phyloP scores from a whole-genome alignment of 257 asterid species.

The Solanum megistacrolobum region DNA sequence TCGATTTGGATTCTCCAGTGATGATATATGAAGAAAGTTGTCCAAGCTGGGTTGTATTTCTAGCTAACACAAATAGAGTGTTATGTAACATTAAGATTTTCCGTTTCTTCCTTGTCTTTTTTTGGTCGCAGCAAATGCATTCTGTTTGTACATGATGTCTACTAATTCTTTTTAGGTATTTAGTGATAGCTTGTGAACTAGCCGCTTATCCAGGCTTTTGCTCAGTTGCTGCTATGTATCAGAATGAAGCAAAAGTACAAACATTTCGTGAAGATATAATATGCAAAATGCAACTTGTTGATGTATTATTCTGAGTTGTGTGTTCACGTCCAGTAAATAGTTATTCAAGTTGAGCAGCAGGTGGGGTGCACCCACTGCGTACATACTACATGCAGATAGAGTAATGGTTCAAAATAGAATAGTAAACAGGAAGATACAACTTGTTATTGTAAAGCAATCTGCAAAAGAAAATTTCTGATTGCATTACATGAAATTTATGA shows the following conservation, averaged over 20 bases:
- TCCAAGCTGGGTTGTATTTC: not conserved
- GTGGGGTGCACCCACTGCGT: not conserved
- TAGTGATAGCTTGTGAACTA: not conserved
- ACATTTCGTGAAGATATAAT: not conserved
- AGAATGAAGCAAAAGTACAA: not conserved
- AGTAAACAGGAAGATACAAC: not conserved
- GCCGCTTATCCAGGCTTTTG: not conserved
- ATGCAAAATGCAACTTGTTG: not conserved
- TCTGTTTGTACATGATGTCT: conserved; percentile 12
- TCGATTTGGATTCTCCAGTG: not conserved
- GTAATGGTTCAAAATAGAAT: not conserved
- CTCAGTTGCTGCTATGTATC: not conserved
- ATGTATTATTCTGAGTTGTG: not conserved
- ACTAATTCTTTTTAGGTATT: not conserved
- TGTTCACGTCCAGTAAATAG: not conserved
- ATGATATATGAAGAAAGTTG: not conserved
- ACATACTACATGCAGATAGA: not conserved
- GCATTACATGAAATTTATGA: not conserved
- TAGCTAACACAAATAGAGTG: not conserved
- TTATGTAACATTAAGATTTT: not conserved
- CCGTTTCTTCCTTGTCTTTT: not conserved
- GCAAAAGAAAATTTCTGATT: not conserved
- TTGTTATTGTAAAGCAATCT: not conserved
- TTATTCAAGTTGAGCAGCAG: not conserved
- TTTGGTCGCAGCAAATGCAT: not conserved